phyloP scores from a whole-genome alignment of 176 grass and related monocot species.

The Phragmites australis region DNA sequence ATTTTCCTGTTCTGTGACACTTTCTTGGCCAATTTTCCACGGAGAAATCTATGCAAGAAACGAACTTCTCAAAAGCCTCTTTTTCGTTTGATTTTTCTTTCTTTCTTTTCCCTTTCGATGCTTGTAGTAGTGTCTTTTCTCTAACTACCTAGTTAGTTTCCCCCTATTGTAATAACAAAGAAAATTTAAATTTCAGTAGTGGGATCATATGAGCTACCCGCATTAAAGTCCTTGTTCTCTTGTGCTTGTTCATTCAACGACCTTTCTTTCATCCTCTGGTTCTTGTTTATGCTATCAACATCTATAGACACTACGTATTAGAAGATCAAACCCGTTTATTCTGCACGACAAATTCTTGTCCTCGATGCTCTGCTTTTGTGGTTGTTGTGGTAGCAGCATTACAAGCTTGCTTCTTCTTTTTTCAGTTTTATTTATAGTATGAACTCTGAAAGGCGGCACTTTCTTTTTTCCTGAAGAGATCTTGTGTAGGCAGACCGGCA shows the following conservation, averaged over 20 bases:
- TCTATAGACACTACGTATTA: neutral
- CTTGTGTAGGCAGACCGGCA: neutral
- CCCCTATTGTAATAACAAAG: neutral
- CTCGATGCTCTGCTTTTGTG: neutral
- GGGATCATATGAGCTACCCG: neutral
- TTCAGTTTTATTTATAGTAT: neutral
- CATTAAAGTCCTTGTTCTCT: neutral
- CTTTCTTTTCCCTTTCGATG: constrained; percentile 7
- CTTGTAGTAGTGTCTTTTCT: constrained; percentile 30
- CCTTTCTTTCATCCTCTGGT: neutral
- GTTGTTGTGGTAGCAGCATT: neutral
- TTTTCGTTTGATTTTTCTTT: constrained; percentile 7
- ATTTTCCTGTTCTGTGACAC: constrained; percentile 30
- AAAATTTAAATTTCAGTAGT: neutral
- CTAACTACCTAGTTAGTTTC: neutral
- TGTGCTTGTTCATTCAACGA: neutral
- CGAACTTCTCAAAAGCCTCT: neutral
- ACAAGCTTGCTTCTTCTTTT: neutral
- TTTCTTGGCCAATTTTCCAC: neutral
- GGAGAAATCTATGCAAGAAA: constrained; percentile 24
- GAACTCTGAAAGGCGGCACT: neutral
- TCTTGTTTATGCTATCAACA: neutral
- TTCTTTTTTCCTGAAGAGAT: neutral
- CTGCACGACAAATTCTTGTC: neutral
- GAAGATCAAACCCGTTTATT: neutral